Percentiles rank a stretch among this genome's conserved stretches.
phyloP scores from a whole-genome alignment of 768 basidiomycete genomes.

The Omphalotus guepiniiformis region DNA sequence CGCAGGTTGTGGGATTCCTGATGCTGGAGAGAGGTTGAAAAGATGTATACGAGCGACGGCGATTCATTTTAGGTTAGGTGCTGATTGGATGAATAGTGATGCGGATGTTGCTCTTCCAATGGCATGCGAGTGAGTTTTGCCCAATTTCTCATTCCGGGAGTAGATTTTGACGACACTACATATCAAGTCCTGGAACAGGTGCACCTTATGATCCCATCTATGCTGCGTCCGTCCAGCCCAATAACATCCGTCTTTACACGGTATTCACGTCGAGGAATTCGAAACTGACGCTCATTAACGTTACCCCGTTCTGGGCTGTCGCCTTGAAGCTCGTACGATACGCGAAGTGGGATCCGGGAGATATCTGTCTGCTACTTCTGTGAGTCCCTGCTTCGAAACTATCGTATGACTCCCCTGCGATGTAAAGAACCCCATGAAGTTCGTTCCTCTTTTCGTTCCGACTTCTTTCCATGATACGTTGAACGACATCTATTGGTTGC shows the following conservation, averaged over 20 bases:
- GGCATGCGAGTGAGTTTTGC: conserved; percentile 57
- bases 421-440: no score
- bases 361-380: conserved; percentile 66
- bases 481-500: no score
- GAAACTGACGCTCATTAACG: conserved; percentile 49
- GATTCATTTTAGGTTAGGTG: conserved; percentile 41
- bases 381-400: conserved; percentile 28
- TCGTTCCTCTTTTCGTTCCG: no score
- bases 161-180: background rate
- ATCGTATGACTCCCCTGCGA: no score
- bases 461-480: no score
- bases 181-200: conserved; percentile 19
- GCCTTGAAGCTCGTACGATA: conserved; percentile 72
- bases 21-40: conserved; percentile 53
- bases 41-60: conserved; percentile 57
- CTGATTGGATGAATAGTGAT: conserved; percentile 77
- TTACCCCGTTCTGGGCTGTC: conserved; percentile 69
- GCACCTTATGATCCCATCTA: conserved; percentile 57
- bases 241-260: conserved; percentile 51
- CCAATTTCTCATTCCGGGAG: background rate
- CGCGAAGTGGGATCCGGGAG: conserved; percentile 54
- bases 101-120: conserved; percentile 69
- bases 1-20: conserved; percentile 38
- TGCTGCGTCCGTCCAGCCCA: conserved; percentile 41
- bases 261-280: conserved; percentile 53